Evolutionary conservation across 371 early-diverging fungal species (phyloP).

Genomic region (Mortierella sp.): DNA sequence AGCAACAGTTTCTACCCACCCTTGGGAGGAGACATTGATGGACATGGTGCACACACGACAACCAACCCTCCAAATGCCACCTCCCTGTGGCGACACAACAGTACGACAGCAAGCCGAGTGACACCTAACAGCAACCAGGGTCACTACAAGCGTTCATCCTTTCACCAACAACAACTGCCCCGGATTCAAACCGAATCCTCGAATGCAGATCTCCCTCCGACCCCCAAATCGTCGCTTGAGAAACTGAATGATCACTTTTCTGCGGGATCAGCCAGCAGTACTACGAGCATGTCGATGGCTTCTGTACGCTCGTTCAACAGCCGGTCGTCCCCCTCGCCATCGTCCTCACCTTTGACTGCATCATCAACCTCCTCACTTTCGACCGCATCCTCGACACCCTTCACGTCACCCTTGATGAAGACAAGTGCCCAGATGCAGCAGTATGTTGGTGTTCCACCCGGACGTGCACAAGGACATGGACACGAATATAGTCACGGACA

Average conservation of each 20-base stretch:
- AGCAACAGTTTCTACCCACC: neutral
- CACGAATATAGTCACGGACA: conserved; percentile 9
- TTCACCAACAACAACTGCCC: neutral
- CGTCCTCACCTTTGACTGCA: neutral
- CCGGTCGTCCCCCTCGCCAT: conserved; percentile 2
- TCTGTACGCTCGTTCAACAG: neutral
- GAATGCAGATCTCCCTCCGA: neutral
- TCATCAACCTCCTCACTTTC: neutral
- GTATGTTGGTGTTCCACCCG: no score
- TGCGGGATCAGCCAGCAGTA: neutral
- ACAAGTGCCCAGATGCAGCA: conserved; percentile 2
- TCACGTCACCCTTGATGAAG: conserved; percentile 21
- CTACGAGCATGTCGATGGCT: neutral
- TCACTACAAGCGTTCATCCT: neutral
- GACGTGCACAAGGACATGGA: neutral
- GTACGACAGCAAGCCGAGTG: neutral
- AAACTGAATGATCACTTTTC: neutral
- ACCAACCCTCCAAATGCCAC: no score
- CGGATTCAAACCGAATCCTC: neutral
- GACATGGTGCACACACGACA: no score
- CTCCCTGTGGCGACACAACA: neutral
- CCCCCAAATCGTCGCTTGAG: neutral
- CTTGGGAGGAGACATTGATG: neutral
- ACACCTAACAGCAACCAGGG: neutral
- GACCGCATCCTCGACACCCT: conserved; percentile 21